Conservation (phyloP, 257 asterid genomes). For the Forsythia viridissima region DNA sequence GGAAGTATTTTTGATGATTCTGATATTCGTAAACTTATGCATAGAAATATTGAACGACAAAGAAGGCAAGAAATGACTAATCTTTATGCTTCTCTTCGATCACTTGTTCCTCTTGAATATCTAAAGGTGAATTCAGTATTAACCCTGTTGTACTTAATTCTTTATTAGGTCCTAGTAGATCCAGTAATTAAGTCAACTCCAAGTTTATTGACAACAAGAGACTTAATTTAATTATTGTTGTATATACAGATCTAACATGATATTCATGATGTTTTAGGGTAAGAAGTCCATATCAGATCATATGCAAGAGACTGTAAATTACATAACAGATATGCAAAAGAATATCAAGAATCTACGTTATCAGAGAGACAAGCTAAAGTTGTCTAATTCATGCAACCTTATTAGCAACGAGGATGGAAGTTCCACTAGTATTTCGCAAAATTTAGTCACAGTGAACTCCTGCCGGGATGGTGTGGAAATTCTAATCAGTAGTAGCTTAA, state of each 20-base stretch:
- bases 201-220: neutral
- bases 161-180: too few relatives aligned
- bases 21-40: conserved; percentile 31
- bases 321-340: conserved; percentile 42
- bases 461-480: conserved; percentile 47
- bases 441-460: conserved; percentile 33
- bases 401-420: neutral
- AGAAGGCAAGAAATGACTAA: conserved; percentile 62
- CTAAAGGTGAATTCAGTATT: conserved; percentile 43
- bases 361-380: conserved; percentile 31
- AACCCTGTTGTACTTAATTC: neutral
- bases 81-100: conserved; percentile 50
- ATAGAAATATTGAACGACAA: conserved; percentile 52
- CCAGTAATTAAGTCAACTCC: neutral
- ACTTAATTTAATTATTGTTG: neutral
- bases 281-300: conserved; percentile 51
- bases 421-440: neutral
- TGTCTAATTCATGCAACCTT: neutral
- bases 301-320: conserved; percentile 40
- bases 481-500: conserved; percentile 25
- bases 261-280: conserved; percentile 36
- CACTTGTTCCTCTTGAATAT: conserved; percentile 53
- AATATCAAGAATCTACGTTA: conserved; percentile 32
- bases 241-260: neutral
- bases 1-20: neutral